A percentile compares a stretch with the other conserved stretches of the same genome.
These are phyloP conservation scores for Mycena indigotica DNA, from an alignment of 768 basidiomycete genomes.

Conservation along the genomic window DNA sequence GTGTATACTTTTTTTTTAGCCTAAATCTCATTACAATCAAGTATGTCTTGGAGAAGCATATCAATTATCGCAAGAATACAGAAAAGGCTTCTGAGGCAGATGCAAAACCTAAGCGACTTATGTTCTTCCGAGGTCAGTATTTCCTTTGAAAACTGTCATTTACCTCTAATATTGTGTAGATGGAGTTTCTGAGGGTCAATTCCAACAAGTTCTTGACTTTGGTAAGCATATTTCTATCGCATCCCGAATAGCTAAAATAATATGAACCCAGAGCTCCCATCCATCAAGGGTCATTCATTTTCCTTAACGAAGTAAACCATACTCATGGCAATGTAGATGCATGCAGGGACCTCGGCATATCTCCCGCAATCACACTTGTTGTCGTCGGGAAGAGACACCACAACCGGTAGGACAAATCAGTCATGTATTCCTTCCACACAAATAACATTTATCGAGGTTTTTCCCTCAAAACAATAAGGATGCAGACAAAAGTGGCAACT, in stretches of 20 bases:
- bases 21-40: conserved; percentile 42
- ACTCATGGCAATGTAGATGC: conserved; percentile 50
- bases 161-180: conserved; percentile 40
- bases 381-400: conserved; percentile 82
- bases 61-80: conserved; percentile 49
- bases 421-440: background rate
- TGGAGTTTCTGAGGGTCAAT: conserved; percentile 59
- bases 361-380: conserved; percentile 71
- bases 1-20: conserved; percentile 49
- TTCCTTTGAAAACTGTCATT: conserved; percentile 6
- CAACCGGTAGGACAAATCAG: conserved; percentile 43
- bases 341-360: conserved; percentile 58
- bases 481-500: conserved; percentile 71
- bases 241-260: background rate
- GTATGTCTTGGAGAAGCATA: conserved; percentile 61
- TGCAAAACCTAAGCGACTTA: conserved; percentile 62
- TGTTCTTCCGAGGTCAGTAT: conserved; percentile 70
- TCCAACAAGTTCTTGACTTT: conserved; percentile 53
- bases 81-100: conserved; percentile 51
- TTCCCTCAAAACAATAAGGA: conserved; percentile 31
- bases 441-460: background rate
- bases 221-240: conserved; percentile 41
- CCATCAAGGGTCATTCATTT: conserved; percentile 52
- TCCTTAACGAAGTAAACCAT: conserved; percentile 21
- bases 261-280: conserved; percentile 54